These are phyloP conservation scores for Kwoniella shivajii DNA, from an alignment of 1,284 basidiomycete species.

Conservation along the genomic window DNA sequence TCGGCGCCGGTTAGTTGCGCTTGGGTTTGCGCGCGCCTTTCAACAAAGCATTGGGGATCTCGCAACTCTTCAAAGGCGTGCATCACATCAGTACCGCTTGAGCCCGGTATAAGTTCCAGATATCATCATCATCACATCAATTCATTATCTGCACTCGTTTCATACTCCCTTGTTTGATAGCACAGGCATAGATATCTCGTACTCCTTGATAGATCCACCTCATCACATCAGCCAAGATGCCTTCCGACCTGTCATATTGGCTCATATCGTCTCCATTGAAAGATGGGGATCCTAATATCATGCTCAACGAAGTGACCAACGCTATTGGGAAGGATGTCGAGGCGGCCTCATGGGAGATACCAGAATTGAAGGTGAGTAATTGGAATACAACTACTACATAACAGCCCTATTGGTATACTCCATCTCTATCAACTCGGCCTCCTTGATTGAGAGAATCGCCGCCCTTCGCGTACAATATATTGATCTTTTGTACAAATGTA, in stretches of 20 bases:
- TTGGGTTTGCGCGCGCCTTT: too few relatives aligned
- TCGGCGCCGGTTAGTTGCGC: too few relatives aligned
- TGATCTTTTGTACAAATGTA: constrained; percentile 50
- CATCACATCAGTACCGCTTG: too few relatives aligned
- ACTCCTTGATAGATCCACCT: background rate
- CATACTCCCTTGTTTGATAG: too few relatives aligned
- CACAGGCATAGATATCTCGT: background rate
- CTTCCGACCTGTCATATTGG: constrained; percentile 60
- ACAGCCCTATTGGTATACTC: too few relatives aligned
- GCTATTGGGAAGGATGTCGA: constrained; percentile 49
- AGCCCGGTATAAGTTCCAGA: constrained; percentile 3
- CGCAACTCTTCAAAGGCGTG: too few relatives aligned
- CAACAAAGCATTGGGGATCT: too few relatives aligned
- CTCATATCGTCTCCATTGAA: constrained; percentile 59
- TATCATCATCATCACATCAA: background rate
- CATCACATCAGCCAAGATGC: constrained; percentile 47
- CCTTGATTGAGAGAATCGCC: too few relatives aligned
- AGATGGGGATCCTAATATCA: constrained; percentile 56
- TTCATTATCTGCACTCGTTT: background rate
- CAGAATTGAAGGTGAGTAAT: constrained; percentile 54
- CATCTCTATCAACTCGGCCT: background rate
- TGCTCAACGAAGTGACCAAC: constrained; percentile 55
- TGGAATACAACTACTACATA: background rate
- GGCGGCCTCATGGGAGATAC: constrained; percentile 52
- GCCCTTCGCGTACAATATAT: too few relatives aligned